Conservation (phyloP, 1,284 basidiomycete species). For the Moesziomyces parantarcticus region DNA sequence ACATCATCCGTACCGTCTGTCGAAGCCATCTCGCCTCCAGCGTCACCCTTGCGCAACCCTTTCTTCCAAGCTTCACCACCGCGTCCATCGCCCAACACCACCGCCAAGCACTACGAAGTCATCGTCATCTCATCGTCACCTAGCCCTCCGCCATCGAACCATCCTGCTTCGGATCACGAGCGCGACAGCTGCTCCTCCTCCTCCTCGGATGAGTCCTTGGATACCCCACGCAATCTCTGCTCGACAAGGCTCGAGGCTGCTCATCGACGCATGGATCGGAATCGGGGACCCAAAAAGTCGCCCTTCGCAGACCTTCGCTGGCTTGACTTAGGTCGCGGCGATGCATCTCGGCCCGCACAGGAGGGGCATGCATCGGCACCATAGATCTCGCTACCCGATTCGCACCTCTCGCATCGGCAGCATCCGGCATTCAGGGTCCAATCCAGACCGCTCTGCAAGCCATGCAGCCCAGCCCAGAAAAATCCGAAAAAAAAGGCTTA, state of each 20-base stretch:
- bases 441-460: neutral
- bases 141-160: neutral
- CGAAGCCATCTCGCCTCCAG: too few species aligned
- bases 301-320: neutral
- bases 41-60: too few species aligned
- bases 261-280: neutral
- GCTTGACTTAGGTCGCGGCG: neutral
- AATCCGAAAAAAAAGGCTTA: neutral
- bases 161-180: neutral
- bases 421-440: too few species aligned
- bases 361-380: neutral
- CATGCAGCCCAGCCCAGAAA: neutral
- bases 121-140: neutral
- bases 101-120: neutral
- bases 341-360: neutral
- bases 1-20: neutral
- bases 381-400: neutral
- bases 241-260: neutral
- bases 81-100: too few species aligned
- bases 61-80: too few species aligned
- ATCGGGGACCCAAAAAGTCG: neutral
- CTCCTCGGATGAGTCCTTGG: too few species aligned
- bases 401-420: too few species aligned
- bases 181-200: neutral
- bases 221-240: neutral